Base-by-base conservation (phyloP, 495 filamentous ascomycete species). In the Xylaria venustula region DNA sequence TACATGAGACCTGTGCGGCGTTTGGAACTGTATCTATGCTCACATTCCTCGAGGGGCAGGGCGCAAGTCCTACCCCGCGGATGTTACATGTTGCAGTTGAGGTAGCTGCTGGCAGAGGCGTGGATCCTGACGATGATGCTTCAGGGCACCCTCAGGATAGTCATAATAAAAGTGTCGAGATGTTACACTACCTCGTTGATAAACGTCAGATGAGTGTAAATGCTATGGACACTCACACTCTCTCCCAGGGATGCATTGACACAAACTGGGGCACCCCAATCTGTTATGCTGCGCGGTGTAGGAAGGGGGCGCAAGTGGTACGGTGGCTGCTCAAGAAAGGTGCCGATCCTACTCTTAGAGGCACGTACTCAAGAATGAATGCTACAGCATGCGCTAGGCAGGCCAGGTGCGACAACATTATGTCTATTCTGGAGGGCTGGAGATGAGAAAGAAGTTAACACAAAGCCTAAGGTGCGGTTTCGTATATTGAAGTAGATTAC, bases 1-100 rank as follows among this genome's bases (percentile, higher is more conserved):
- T 58, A 32, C 28, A 49, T 8, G 56, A 59, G 20, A 36, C 56
- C 20, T 50, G 56, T 22, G 44, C 56, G 15, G 26, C 25, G 7
- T 17, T 30, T 17, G 56, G 56, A n/a, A 36, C 56, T 2, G 7
- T 59, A 3, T 19, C 26, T 19, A 50, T 17, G 25, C 48, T 59
- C 56, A 50, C 42, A 47, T 41, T 59, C 23, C 45, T 59, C 2
- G 41, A 25, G 15, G 28, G 37, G 45, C 37, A 41, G 30, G 45
- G 56, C 4, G 56, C 44, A 44, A 37, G 8, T 11, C 20, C 26
- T 7, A 46, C 23, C 19, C 19, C 28, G 14, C 23, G 56, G 22
- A 50, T 28, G 7, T 22, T 59, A 22, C 56, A 50, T 41, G 22
- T 7, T 5, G 56, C 45, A 15, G 44, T 36, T 9, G 17, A 47